Base-by-base conservation (phyloP, 2,329 filamentous ascomycete genomes). In the Ustulina deusta region DNA sequence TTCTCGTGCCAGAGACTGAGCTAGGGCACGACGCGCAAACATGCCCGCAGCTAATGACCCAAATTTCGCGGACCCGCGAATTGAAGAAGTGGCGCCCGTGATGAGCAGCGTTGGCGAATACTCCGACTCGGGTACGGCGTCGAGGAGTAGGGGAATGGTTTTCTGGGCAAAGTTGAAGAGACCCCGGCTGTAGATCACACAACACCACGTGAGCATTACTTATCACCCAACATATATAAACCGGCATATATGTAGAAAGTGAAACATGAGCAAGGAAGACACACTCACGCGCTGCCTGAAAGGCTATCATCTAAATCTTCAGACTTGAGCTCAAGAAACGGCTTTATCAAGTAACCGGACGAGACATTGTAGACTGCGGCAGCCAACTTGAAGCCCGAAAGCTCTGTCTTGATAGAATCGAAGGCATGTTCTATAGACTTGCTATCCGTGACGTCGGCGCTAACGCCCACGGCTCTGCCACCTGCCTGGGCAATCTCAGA, bases 81-180 rank as follows among this genome's bases (percentile, higher is more conserved):
- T 71, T 4, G 88, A 90, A 1, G 90, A 91, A 0, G 91, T 93
- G 0, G 91, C 91, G 27, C 91, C 91, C 0, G 91, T 93, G 79
- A 92, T 90, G 73, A 93, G 90, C 20, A 94, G 80, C 1, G 89
- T 89, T 0, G 91, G 91, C 5, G 90, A 90, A 75, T 91, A 79
- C 57, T 84, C 78, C 34, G 80, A 79, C 11, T 75, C 78, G 20
- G 79, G 74, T 3, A 85, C 82, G 1, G 86, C 83, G 51, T 88
- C 83, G 2, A 93, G 82, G 2, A 93, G 84, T 0, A 91, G 82
- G 1, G 91, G 91, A 0, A 93, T 79, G 0, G 86, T 83, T 5
- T 85, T 83, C 76, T 92, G 86, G 4, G 90, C 86, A 78, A 93
- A 93, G 71, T 89, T 80, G 76, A 91, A 91, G 15, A 87, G 89